Evolutionary conservation across 2,329 filamentous ascomycete species (phyloP), one percentile per base, ranked within the genome.

Genomic region (Albophoma yamanashiensis): DNA sequence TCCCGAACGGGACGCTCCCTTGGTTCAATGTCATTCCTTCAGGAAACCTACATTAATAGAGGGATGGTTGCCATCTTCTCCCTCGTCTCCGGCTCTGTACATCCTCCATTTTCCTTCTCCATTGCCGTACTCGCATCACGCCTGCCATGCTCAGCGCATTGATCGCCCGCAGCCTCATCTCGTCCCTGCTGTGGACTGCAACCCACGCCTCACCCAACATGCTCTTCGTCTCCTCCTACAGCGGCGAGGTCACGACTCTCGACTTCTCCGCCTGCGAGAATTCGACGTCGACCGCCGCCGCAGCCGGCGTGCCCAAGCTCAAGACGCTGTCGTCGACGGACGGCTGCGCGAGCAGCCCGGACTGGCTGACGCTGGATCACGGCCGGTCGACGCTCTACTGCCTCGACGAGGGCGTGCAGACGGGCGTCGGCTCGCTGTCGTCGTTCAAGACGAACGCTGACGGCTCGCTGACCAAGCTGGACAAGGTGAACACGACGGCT

Each of bases 281-380:
- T 34, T 40, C 36, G 36, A 43, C 27, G 1, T 9, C 25, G 7
- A 27, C 17, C 50, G 27, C 50, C 0, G 17, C 57, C 47, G 27
- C 47, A 2, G 27, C 57, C 15, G 50, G 22, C 20, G 61, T 57
- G 45, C 56, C 56, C 66, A 66, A 60, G 59, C 76, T 86, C 61
- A 70, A 74, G 64, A 67, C 71, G 25, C 70, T 80, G 22, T 75
- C 76, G 58, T 70, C 71, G 3, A 76, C 75, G 27, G 75, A 74
- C 58, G 74, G 73, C 40, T 87, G 84, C 70, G 80, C 76, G 12
- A 70, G 74, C 2, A 80, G 78, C 62, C 81, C 85, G 6, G 81
- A 83, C 14, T 89, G 85, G 84, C 73, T 88, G 60, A 81, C 82
- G 25, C 75, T 85, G 25, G 80, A 85, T 67, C 70, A 75, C 60